Conservation (phyloP, 768 basidiomycete genomes). For the Mycena pura region DNA sequence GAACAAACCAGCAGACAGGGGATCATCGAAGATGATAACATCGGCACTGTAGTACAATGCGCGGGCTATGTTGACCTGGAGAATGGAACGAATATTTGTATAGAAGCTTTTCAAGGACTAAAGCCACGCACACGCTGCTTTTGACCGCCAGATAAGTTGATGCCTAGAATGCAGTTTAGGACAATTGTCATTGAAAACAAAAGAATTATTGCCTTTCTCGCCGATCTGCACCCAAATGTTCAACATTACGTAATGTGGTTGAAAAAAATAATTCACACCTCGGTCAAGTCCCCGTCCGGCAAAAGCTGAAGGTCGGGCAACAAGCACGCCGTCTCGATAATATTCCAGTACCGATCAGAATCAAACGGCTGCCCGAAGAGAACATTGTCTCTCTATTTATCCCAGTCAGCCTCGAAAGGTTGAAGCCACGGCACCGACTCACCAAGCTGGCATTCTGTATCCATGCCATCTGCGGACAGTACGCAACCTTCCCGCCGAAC, state of each 20-base stretch:
- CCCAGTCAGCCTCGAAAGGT: not conserved
- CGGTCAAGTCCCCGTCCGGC: conserved; percentile 74
- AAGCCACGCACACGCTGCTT: conserved; percentile 55
- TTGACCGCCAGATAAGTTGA: conserved; percentile 72
- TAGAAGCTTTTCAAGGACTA: not conserved
- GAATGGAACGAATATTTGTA: not conserved
- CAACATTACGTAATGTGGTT: not conserved
- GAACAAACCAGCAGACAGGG: conserved; percentile 62
- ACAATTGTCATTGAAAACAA: too few species aligned
- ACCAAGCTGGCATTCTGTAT: conserved; percentile 75
- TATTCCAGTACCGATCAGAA: conserved; percentile 69
- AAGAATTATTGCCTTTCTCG: conserved; percentile 57
- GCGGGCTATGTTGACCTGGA: conserved; percentile 70
- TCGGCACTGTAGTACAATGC: conserved; percentile 73
- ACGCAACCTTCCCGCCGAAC: conserved; percentile 71
- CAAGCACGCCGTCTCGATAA: conserved; percentile 63
- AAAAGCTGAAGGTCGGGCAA: conserved; percentile 69
- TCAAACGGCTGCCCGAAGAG: conserved; percentile 71
- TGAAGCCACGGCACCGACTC: conserved; percentile 20
- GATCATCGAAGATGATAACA: conserved; percentile 68
- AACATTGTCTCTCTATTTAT: conserved; percentile 64
- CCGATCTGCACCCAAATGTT: conserved; percentile 56
- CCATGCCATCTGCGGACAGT: conserved; percentile 79
- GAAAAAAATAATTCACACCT: conserved; percentile 50
- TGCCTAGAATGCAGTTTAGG: conserved; percentile 35